Evolutionary conservation across 495 filamentous ascomycete genomes (phyloP), one percentile per base, ranked within the genome.

Genomic region (Xanthoparmelia taractica): DNA sequence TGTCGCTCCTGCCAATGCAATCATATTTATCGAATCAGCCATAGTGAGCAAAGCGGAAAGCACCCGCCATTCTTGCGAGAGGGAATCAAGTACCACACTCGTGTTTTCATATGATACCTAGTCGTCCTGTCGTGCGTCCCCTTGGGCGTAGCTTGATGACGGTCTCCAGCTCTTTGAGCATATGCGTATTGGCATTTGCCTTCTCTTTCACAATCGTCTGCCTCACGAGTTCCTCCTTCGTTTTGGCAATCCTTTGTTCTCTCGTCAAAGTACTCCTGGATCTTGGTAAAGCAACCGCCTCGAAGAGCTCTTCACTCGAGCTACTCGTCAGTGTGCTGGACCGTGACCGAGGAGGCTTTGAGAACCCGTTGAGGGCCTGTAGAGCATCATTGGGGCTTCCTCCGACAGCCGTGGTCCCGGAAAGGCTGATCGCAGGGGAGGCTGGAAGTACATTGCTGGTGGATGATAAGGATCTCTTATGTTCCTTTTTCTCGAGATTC

Each of bases 101-200:
- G 25, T 61, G 23, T 63, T 58, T 38, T 75, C 64, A 78, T 43
- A 82, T 73, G 64, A 76, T 81, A 27, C 80, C 82, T 43, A 84
- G 73, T 58, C 81, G 70, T 68, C 79, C 78, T 17, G 74, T 79
- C 47, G 72, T 74, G 59, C 70, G 74, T 61, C 74, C 76, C 48
- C 73, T 76, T 47, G 89, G 86, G 62, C 90, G 77, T 63, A 92
- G 77, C 72, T 91, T 90, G 65, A 96, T 92, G 13, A 91, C 92
- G 73, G 87, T 88, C 73, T 96, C 88, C 66, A 98, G 78, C 72
- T 98, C 94, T 69, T 86, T 87, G 67, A 97, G 79, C 90, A 98
- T 93, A 65, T 87, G 86, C 31, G 87, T 88, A 63, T 84, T 91
- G 3, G 91, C 88, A 59, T 96, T 90, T 20, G 78, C 71, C 67